phyloP scores from a whole-genome alignment of 1,139 yeast species.

The Suhomyces bokatorum region DNA sequence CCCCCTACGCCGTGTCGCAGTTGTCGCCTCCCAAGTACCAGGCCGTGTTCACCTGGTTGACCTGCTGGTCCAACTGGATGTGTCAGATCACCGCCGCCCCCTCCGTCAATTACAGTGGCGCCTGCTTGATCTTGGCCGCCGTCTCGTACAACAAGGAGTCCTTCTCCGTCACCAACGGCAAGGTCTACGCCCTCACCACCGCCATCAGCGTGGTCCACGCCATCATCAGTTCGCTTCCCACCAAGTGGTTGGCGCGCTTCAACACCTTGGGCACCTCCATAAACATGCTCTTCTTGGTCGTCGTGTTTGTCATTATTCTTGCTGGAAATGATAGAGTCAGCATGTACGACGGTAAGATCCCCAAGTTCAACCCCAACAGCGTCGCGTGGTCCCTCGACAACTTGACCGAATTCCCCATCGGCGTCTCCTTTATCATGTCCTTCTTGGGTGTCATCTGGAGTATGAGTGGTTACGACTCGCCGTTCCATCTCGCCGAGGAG shows the following conservation, averaged over 20 bases:
- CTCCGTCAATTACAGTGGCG: slow-evolving; percentile 61
- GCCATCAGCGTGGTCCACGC: slow-evolving; percentile 56
- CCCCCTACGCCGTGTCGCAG: slow-evolving; percentile 52
- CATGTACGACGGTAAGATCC: slow-evolving; percentile 24
- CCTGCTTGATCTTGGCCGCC: slow-evolving; percentile 60
- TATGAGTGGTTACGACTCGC: slow-evolving; percentile 75
- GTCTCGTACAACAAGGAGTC: slow-evolving; percentile 30
- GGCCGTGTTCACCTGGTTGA: slow-evolving; percentile 48
- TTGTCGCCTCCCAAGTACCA: slow-evolving; percentile 55
- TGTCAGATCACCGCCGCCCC: slow-evolving; percentile 63
- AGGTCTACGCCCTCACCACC: slow-evolving; percentile 28
- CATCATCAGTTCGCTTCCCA: slow-evolving; percentile 49
- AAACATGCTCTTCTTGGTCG: slow-evolving; percentile 52
- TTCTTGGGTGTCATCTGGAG: slow-evolving; percentile 74
- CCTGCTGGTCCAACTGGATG: slow-evolving; percentile 40
- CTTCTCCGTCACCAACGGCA: slow-evolving; percentile 22
- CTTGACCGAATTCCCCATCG: slow-evolving; percentile 68
- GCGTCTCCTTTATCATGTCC: slow-evolving; percentile 59
- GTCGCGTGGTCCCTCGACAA: slow-evolving; percentile 60
- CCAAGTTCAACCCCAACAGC: slow-evolving; percentile 51
- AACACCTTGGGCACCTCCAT: slow-evolving; percentile 53
- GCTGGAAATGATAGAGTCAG: slow-evolving; percentile 50
- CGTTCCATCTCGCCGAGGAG: slow-evolving; percentile 73
- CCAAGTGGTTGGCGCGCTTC: slow-evolving; percentile 57
- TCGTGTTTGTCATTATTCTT: slow-evolving; percentile 58